A percentile compares a stretch with the other conserved stretches of the same genome.
These are phyloP conservation scores for Phytopythium mirpurense DNA, from an alignment of 352 stramenopile genomes.

Conservation along the genomic window DNA sequence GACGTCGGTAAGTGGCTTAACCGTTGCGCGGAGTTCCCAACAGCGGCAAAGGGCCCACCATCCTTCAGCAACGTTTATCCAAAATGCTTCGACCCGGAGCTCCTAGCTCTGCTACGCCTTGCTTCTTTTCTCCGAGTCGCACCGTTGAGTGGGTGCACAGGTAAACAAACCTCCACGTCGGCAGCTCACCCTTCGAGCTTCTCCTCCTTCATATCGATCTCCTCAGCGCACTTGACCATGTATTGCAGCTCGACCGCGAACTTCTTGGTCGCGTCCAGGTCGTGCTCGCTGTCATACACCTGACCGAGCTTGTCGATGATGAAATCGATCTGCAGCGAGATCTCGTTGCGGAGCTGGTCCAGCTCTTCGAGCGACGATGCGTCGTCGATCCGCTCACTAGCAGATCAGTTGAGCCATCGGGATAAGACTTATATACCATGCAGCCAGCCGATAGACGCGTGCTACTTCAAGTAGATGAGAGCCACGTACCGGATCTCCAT, in stretches of 20 bases:
- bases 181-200: slow-evolving; percentile 40
- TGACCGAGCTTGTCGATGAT: slow-evolving; percentile 70
- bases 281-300: slow-evolving; percentile 68
- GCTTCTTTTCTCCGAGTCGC: neutral
- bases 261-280: slow-evolving; percentile 69
- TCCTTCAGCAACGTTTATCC: neutral
- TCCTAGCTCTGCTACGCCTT: neutral
- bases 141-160: neutral
- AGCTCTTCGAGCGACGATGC: slow-evolving; percentile 40
- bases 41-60: neutral
- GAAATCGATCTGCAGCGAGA: slow-evolving; percentile 62
- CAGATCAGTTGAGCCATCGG: too few relatives aligned
- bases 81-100: neutral
- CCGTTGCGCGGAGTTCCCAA: neutral
- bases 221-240: slow-evolving; percentile 83
- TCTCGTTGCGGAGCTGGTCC: slow-evolving; percentile 48
- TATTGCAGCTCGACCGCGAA: slow-evolving; percentile 81
- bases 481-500: slow-evolving; percentile 74
- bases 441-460: too few relatives aligned
- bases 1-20: slow-evolving; percentile 34
- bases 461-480: too few relatives aligned
- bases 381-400: slow-evolving; percentile 75
- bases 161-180: too few relatives aligned
- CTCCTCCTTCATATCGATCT: slow-evolving; percentile 73
- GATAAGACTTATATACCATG: too few relatives aligned